Percentiles rank a stretch among this genome's conserved stretches.
Evolutionary conservation across 164 flowering plant species (phyloP).

Genomic region (Magnolia kwangsiensis): DNA sequence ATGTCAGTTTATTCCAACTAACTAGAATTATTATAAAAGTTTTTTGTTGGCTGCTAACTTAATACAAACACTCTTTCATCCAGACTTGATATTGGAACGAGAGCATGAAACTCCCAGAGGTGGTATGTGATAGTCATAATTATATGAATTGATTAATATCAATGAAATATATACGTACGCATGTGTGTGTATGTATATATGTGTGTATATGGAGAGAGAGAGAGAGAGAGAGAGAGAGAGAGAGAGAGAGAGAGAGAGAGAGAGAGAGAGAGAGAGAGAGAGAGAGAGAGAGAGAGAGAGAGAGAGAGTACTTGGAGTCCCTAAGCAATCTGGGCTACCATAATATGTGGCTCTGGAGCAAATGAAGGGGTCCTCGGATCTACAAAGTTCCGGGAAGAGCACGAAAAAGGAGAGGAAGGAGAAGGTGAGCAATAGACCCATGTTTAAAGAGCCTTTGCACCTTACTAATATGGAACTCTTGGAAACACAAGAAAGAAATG

Average conservation of each 20-base stretch:
- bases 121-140: no score
- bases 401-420: neutral
- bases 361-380: constrained; percentile 17
- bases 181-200: neutral
- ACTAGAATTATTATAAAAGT: no score
- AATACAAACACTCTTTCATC: no score
- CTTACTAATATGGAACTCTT: no score
- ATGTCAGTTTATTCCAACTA: no score
- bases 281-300: no score
- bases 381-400: constrained; percentile 1
- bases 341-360: constrained; percentile 68
- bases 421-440: neutral
- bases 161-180: no score
- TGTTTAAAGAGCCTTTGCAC: neutral
- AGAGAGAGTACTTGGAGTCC: constrained; percentile 58
- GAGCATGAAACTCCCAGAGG: neutral
- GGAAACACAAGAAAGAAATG: no score
- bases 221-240: no score
- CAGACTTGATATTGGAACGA: neutral
- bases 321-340: constrained; percentile 82
- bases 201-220: neutral
- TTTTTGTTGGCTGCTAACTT: no score
- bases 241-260: no score
- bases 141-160: neutral
- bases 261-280: no score